A percentile compares a stretch with the other conserved stretches of the same genome.
Conservation (phyloP, 176 grass and related monocot genomes). For the Oryza meyeriana region DNA sequence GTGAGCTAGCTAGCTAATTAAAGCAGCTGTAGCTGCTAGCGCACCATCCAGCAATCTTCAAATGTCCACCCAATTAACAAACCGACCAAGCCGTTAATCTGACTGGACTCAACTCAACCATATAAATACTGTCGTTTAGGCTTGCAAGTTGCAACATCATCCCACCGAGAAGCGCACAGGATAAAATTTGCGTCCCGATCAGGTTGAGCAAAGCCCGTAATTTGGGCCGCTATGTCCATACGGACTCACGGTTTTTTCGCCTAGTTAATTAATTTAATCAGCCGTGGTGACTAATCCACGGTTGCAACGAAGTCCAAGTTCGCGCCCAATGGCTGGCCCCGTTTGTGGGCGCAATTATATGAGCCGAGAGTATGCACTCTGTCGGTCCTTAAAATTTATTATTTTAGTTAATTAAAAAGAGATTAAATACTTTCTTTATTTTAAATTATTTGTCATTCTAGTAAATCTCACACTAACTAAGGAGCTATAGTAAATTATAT, state of each 20-base stretch:
- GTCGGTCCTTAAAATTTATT: no score
- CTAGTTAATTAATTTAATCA: neutral
- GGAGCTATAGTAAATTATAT: no score
- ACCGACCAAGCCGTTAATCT: neutral
- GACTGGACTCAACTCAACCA: neutral
- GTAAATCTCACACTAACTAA: no score
- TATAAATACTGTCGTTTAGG: neutral
- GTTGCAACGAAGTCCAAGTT: neutral
- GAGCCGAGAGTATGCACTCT: neutral
- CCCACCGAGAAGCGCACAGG: neutral
- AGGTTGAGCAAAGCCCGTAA: neutral
- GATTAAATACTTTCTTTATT: no score
- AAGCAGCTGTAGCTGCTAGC: neutral
- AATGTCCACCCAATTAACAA: neutral
- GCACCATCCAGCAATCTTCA: neutral
- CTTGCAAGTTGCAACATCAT: neutral
- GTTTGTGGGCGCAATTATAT: constrained; percentile 30
- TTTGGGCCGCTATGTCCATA: neutral
- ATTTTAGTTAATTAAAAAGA: no score
- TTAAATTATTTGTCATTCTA: no score
- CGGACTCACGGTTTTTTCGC: neutral
- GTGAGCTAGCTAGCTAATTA: neutral
- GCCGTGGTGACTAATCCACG: neutral
- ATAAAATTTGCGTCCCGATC: neutral
- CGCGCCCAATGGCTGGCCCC: constrained; percentile 13